phyloP scores from a whole-genome alignment of 1,139 yeast species.

The Suzukiozyma palmioleophila region DNA sequence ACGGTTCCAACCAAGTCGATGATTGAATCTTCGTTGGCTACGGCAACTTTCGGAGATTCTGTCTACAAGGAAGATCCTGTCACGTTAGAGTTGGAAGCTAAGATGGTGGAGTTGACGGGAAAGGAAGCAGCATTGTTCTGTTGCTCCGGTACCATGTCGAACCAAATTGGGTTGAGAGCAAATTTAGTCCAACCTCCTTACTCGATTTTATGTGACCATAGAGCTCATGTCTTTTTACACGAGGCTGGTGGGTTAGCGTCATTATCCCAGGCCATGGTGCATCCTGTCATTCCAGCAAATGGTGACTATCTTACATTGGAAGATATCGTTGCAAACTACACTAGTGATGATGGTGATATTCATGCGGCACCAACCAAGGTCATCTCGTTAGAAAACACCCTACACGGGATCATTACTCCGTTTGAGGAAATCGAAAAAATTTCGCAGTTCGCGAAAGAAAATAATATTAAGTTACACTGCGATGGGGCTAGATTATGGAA shows the following conservation, averaged over 20 bases:
- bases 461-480: slow-evolving; percentile 67
- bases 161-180: slow-evolving; percentile 80
- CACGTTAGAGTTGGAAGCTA: slow-evolving; percentile 61
- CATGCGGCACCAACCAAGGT: slow-evolving; percentile 88
- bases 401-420: slow-evolving; percentile 81
- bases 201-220: slow-evolving; percentile 74
- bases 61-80: slow-evolving; percentile 81
- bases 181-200: slow-evolving; percentile 84
- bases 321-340: slow-evolving; percentile 55
- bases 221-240: slow-evolving; percentile 78
- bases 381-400: slow-evolving; percentile 81
- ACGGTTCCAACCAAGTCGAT: slow-evolving; percentile 83
- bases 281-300: slow-evolving; percentile 72
- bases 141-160: slow-evolving; percentile 86
- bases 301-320: slow-evolving; percentile 76
- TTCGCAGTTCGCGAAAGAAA: slow-evolving; percentile 62
- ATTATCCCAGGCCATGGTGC: slow-evolving; percentile 88
- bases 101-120: slow-evolving; percentile 69
- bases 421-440: slow-evolving; percentile 74
- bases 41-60: slow-evolving; percentile 76
- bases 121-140: slow-evolving; percentile 82
- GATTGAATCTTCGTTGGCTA: slow-evolving; percentile 31
- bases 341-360: slow-evolving; percentile 78
- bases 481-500: slow-evolving; percentile 98
- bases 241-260: slow-evolving; percentile 94